Evolutionary conservation across 208 protist species (phyloP).

Genomic region (Leishmania arabica): DNA sequence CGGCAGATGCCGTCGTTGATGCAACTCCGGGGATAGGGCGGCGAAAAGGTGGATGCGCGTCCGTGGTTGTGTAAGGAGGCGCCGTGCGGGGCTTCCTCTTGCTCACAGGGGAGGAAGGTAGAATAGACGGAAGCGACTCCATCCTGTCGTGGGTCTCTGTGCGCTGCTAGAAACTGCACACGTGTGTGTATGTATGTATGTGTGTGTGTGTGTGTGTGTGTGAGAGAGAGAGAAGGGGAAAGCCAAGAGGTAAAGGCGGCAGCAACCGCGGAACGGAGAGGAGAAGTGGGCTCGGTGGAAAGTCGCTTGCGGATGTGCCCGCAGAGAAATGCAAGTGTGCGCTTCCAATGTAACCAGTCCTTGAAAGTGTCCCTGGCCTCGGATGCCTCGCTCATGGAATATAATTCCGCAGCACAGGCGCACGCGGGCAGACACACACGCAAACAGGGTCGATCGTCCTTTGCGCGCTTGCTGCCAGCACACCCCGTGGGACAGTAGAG

Average conservation of each 20-base stretch:
- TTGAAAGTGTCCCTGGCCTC: not conserved
- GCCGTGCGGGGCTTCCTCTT: not conserved
- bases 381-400: not conserved
- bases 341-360: not conserved
- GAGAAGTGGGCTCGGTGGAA: not conserved
- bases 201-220: not conserved
- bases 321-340: not conserved
- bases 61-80: not conserved
- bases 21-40: not conserved
- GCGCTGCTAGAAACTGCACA: not conserved
- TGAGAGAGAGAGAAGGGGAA: not conserved
- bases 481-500: conserved; percentile 1
- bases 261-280: not conserved
- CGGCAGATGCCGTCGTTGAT: conserved; percentile 1
- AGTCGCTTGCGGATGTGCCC: not conserved
- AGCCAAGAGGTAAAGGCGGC: not conserved
- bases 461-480: not conserved
- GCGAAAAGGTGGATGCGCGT: not conserved
- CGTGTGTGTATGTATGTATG: not conserved
- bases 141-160: not conserved
- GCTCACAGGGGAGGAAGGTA: not conserved
- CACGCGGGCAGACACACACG: not conserved
- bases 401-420: not conserved
- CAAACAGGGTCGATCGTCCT: not conserved
- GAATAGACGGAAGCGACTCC: conserved; percentile 10